Conservation (phyloP, 1,139 yeast species). For the Candida mesenterica region DNA sequence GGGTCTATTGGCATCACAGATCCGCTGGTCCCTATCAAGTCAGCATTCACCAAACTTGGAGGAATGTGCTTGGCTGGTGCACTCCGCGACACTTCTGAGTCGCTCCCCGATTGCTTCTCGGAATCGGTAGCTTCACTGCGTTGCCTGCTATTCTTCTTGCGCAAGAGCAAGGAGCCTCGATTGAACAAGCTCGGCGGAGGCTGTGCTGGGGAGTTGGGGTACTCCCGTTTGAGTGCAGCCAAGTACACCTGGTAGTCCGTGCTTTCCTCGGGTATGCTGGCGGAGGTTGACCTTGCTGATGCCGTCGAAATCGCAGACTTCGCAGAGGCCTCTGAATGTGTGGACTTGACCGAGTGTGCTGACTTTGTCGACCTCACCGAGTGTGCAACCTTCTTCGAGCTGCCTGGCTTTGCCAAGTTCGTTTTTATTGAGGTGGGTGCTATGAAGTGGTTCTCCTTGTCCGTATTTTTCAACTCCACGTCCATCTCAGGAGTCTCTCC, state of each 20-base stretch:
- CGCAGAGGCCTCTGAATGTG: background rate
- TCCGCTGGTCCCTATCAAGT: background rate
- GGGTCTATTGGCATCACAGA: slow-evolving; percentile 6
- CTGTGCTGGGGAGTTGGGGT: background rate
- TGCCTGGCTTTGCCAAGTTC: background rate
- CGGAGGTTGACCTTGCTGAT: background rate
- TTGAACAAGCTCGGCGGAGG: background rate
- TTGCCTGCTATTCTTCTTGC: slow-evolving; percentile 1
- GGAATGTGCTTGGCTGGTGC: background rate
- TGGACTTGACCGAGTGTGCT: background rate
- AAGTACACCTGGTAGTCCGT: slow-evolving; percentile 20
- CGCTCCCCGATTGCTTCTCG: slow-evolving; percentile 1
- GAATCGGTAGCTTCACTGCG: slow-evolving; percentile 1
- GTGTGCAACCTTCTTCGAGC: background rate
- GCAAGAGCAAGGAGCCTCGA: background rate
- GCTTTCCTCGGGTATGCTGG: slow-evolving; percentile 6
- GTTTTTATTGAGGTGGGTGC: too few species aligned
- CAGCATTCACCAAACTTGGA: background rate
- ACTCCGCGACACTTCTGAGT: background rate
- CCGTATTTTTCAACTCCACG: too few species aligned
- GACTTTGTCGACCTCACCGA: background rate
- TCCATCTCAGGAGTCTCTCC: too few species aligned
- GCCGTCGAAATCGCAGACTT: background rate
- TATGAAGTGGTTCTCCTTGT: too few species aligned
- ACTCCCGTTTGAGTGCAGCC: slow-evolving; percentile 8